Evolutionary conservation across 176 grass and related monocot genomes (phyloP).

Genomic region (Eleusine coracana): DNA sequence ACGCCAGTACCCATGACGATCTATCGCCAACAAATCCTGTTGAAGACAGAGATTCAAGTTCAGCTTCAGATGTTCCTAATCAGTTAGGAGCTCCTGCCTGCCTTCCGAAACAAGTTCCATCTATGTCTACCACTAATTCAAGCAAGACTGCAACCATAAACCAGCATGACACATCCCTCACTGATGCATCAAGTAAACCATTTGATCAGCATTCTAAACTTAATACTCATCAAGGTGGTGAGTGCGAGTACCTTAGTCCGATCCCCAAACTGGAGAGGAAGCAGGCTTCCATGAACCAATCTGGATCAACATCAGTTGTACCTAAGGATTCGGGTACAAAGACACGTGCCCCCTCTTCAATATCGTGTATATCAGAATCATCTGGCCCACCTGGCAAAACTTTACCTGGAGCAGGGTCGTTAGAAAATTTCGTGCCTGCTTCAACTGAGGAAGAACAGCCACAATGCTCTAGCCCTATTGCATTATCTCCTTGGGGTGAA

Average conservation of each 20-base stretch:
- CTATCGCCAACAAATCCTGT: constrained; percentile 40
- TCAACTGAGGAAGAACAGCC: constrained; percentile 64
- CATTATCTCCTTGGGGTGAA: constrained; percentile 62
- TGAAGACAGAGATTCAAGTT: constrained; percentile 47
- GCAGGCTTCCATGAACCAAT: constrained; percentile 30
- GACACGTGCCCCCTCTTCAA: constrained; percentile 37
- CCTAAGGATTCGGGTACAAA: constrained; percentile 47
- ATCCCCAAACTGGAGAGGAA: constrained; percentile 52
- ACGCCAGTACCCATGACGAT: constrained; percentile 25
- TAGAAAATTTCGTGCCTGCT: constrained; percentile 35
- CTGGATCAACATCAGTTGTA: constrained; percentile 41
- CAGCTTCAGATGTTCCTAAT: constrained; percentile 33
- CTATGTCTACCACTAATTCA: constrained; percentile 34
- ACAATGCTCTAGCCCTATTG: constrained; percentile 56
- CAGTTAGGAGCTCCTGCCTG: constrained; percentile 27
- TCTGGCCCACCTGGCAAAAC: constrained; percentile 42
- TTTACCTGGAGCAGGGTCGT: constrained; percentile 24
- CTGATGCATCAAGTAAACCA: constrained; percentile 37
- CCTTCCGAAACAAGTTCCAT: constrained; percentile 31
- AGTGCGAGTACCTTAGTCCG: constrained; percentile 54
- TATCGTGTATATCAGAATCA: constrained; percentile 41
- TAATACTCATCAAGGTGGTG: constrained; percentile 42
- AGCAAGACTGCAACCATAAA: constrained; percentile 36
- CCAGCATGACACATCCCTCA: constrained; percentile 24
- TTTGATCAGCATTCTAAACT: constrained; percentile 28